phyloP scores from a whole-genome alignment of 2,329 filamentous ascomycete species.

The Lithohypha guttulata region DNA sequence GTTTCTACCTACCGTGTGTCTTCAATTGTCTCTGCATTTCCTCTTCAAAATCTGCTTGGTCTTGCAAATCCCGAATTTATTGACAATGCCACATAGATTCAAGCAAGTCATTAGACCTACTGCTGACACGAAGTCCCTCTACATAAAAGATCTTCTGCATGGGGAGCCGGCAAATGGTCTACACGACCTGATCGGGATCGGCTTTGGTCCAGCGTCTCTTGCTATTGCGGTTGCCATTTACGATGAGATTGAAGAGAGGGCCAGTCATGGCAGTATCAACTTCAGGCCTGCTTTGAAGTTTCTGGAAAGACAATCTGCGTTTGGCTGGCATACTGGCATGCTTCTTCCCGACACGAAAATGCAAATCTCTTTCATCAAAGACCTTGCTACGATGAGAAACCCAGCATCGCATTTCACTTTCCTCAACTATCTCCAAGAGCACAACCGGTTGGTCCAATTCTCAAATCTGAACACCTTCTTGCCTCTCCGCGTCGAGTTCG shows the following conservation, averaged over 20 bases:
- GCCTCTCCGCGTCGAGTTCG: slow-evolving; percentile 77
- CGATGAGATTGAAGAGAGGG: slow-evolving; percentile 51
- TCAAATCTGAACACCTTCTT: slow-evolving; percentile 84
- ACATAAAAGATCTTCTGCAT: too few relatives aligned
- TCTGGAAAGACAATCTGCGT: slow-evolving; percentile 70
- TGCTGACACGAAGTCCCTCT: too few relatives aligned
- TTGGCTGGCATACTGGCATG: slow-evolving; percentile 95
- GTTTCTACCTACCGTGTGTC: too few relatives aligned
- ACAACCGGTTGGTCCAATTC: slow-evolving; percentile 75
- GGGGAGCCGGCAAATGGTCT: slow-evolving; percentile 50
- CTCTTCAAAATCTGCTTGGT: too few relatives aligned
- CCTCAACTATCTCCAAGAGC: slow-evolving; percentile 79
- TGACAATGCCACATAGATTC: too few relatives aligned
- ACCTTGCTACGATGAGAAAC: slow-evolving; percentile 79
- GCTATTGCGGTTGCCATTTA: slow-evolving; percentile 82
- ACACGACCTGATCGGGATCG: slow-evolving; percentile 79
- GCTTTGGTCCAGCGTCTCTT: slow-evolving; percentile 84
- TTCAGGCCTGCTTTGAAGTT: slow-evolving; percentile 65
- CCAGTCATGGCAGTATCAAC: neutral
- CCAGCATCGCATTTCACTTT: slow-evolving; percentile 89
- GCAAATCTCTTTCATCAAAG: slow-evolving; percentile 97
- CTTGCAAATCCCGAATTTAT: too few relatives aligned
- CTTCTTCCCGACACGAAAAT: slow-evolving; percentile 84
- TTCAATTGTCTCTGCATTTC: too few relatives aligned
- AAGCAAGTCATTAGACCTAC: too few relatives aligned